A percentile compares a stretch with the other conserved stretches of the same genome.
Evolutionary conservation across 2,329 filamentous ascomycete species (phyloP).

Genomic region (Arthrobotrys megalospora): DNA sequence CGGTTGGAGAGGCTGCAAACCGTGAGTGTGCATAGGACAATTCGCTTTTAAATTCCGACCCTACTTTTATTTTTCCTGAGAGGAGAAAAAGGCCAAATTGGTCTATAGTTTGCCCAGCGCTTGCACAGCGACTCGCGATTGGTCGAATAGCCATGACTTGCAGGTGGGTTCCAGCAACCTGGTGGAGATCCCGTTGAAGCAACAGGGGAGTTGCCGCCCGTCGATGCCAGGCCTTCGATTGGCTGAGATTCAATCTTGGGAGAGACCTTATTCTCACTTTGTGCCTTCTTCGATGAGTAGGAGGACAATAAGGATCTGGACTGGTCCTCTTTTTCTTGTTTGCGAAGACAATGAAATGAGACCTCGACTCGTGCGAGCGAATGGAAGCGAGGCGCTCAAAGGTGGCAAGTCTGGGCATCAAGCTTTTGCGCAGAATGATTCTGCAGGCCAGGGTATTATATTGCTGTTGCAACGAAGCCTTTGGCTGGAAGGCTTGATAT

Average conservation of each 20-base stretch:
- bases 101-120: conserved; percentile 46
- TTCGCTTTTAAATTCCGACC: conserved; percentile 20
- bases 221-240: conserved; percentile 42
- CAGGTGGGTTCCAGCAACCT: conserved; percentile 50
- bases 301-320: conserved; percentile 1
- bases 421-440: conserved; percentile 32
- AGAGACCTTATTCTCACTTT: not conserved
- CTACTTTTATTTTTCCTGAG: not conserved
- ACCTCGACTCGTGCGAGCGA: conserved; percentile 31
- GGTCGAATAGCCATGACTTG: conserved; percentile 40
- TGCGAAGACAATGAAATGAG: conserved; percentile 23
- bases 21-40: not conserved
- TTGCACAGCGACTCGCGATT: conserved; percentile 39
- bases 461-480: too few species aligned
- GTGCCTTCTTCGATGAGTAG: conserved; percentile 1
- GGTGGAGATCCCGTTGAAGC: conserved; percentile 50
- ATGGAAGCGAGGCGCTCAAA: conserved; percentile 27
- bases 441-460: conserved; percentile 11
- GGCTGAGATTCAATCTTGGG: conserved; percentile 22
- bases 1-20: conserved; percentile 8
- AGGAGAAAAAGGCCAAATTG: conserved; percentile 17
- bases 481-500: not conserved
- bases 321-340: conserved; percentile 10
- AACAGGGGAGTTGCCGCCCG: conserved; percentile 48
- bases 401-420: conserved; percentile 20